Evolutionary conservation across 2,329 filamentous ascomycete species (phyloP), one percentile per base, ranked within the genome.

Genomic region (Aspergillus versicolor): DNA sequence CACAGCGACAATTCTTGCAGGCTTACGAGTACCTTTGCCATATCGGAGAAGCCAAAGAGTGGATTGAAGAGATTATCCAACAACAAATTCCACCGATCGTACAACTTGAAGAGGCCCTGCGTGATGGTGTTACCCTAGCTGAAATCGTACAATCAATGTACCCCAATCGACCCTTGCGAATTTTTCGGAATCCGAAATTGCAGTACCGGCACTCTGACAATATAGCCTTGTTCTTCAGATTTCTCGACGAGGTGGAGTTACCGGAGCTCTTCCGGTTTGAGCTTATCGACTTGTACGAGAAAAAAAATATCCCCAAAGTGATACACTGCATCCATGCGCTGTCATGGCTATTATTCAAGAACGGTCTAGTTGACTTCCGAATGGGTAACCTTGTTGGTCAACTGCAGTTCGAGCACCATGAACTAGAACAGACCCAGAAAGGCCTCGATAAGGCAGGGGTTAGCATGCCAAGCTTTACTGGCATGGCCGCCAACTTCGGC

Each of bases 1-100:
- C 96, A 71, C 93, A 99, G 72, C 86, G 94, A 24, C 93, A 97
- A 72, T 97, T 97, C 68, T 78, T 99, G 52, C 91, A 96, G 74
- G 94, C 94, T 6, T 99, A 99, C 71, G 94, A 99, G 73, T 99
- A 99, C 72, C 88, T 99, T 38, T 99, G 94, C 72, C 94, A 99
- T 70, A 97, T 99, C 63, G 94, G 94, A 72, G 94, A 99, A 79
- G 94, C 94, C 21, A 97, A 97, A 72, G 93, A 97, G 75, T 99
- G 94, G 94, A 96, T 99, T 63, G 94, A 99, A 70, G 87, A 95
- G 71, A 86, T 97, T 58, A 91, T 94, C 55, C 86, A 93, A 61
- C 87, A 88, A 63, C 81, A 88, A 51, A 91, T 99, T 38, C 92
- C 94, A 3, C 90, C 93, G 0, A 96, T 97, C 65, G 89, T 99